Base-by-base conservation (phyloP, 2,329 filamentous ascomycete species). In the Hypoxylon sp. region DNA sequence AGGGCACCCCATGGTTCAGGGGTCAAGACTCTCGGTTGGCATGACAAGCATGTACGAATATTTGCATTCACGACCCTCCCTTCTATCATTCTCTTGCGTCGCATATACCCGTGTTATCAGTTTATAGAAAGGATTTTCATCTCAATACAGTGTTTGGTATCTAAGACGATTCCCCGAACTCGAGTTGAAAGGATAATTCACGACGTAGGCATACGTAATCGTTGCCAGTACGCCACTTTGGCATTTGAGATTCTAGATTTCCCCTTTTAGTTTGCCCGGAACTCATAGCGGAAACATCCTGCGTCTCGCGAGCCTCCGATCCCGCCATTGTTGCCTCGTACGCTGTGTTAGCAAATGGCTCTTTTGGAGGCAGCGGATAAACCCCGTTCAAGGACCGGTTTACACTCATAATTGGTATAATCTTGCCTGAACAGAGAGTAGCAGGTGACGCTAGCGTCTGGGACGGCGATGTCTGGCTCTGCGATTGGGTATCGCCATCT, bases 81-180 rank as follows among this genome's bases (percentile, higher is more conserved):
- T 68, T 51, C 52, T 50, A 38, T 50, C 52, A 24, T 42, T 61
- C 46, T 50, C 56, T 44, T 65, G 58, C 18, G 63, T 68, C 66
- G 66, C 64, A 69, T 69, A 69, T 69, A 69, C 66, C 66, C 66
- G 44, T 63, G 33, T 44, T 50, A 49, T 52, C 16, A 48, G 53
- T 44, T 61, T 44, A 61, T 61, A 69, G 63, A 69, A 60, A 50
- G 28, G 7, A 40, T 49, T 50, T n/a, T 46, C 26, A 20, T 42
- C 50, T 24, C 33, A 49, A 48, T 28, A 33, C 18, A 42, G 44
- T 56, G 36, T 49, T 48, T n/a, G 20, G 26, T 42, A 52, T 22
- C 32, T 40, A 30, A 42, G 12, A 42, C 5, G 11, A 14, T 8
- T 16, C 3, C 5, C 12, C 2, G 12, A 5, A 14, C 33, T n/a